These are phyloP conservation scores for Aquilaria agallochum DNA, from an alignment of 441 rosid species.

Conservation along the genomic window DNA sequence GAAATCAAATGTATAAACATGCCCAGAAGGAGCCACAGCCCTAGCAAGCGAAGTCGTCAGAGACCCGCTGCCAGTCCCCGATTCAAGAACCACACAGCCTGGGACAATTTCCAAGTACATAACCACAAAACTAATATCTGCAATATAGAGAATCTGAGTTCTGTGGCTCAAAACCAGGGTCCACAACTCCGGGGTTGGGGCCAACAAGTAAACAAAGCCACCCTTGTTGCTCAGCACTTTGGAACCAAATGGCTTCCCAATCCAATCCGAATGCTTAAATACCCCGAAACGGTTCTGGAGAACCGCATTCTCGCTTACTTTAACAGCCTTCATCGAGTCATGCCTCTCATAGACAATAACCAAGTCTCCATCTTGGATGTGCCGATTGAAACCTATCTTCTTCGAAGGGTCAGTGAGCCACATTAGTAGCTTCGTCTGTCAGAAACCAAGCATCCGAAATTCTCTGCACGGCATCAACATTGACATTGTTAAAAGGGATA, in stretches of 20 bases:
- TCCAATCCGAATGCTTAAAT: slow-evolving; percentile 87
- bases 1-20: slow-evolving; percentile 87
- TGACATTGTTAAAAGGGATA: no score
- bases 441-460: not conserved
- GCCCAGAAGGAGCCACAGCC: slow-evolving; percentile 89
- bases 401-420: slow-evolving; percentile 45
- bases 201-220: slow-evolving; percentile 68
- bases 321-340: slow-evolving; percentile 75
- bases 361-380: slow-evolving; percentile 63
- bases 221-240: slow-evolving; percentile 88
- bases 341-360: slow-evolving; percentile 80
- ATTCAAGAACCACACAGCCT: slow-evolving; percentile 84
- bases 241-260: slow-evolving; percentile 86
- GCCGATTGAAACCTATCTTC: slow-evolving; percentile 47
- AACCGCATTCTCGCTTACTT: slow-evolving; percentile 46
- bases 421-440: slow-evolving; percentile 29
- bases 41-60: slow-evolving; percentile 80
- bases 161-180: slow-evolving; percentile 87
- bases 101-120: slow-evolving; percentile 84
- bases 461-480: not conserved
- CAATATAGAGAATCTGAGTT: slow-evolving; percentile 93
- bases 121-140: slow-evolving; percentile 79
- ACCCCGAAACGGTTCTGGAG: slow-evolving; percentile 88
- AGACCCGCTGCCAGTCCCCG: slow-evolving; percentile 93
- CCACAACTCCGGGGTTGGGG: slow-evolving; percentile 94